These are phyloP conservation scores for Echites panduratus DNA, from an alignment of 257 asterid species.

Conservation along the genomic window DNA sequence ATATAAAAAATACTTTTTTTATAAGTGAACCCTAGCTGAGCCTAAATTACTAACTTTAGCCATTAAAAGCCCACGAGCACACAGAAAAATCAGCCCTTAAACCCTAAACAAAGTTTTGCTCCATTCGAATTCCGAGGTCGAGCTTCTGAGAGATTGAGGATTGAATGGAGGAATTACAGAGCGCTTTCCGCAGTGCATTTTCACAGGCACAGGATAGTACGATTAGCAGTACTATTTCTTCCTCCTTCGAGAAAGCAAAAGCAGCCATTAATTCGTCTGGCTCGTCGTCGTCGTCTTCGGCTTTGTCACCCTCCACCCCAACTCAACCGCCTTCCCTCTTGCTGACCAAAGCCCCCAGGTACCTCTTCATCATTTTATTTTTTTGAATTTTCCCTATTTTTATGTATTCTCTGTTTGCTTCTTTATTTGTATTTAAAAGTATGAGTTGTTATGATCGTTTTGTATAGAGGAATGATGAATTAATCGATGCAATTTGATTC, in stretches of 20 bases:
- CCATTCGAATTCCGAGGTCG: not conserved
- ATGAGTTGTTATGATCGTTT: not conserved
- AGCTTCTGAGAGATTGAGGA: not conserved
- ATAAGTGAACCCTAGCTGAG: too few species aligned
- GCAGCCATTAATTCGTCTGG: slow-evolving; percentile 23
- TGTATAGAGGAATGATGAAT: not conserved
- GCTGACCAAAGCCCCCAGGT: slow-evolving; percentile 54
- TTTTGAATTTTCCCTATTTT: not conserved
- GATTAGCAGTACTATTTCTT: slow-evolving; percentile 32
- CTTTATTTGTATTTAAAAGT: not conserved
- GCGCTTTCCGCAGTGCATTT: slow-evolving; percentile 39
- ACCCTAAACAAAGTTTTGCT: not conserved
- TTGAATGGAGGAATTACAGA: slow-evolving; percentile 57
- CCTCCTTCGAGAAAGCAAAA: slow-evolving; percentile 45
- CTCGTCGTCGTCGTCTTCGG: slow-evolving; percentile 18
- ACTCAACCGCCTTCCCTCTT: slow-evolving; percentile 40
- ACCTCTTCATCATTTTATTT: not conserved
- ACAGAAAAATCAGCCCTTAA: not conserved
- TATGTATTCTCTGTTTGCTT: not conserved
- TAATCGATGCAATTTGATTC: not conserved
- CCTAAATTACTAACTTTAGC: not conserved
- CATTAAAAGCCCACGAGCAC: not conserved
- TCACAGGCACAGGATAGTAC: slow-evolving; percentile 42
- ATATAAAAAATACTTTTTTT: too few species aligned
- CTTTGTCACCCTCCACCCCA: slow-evolving; percentile 28